Evolutionary conservation across 805 yeast genomes (phyloP).

Genomic region (Ogataea dorogensis): DNA sequence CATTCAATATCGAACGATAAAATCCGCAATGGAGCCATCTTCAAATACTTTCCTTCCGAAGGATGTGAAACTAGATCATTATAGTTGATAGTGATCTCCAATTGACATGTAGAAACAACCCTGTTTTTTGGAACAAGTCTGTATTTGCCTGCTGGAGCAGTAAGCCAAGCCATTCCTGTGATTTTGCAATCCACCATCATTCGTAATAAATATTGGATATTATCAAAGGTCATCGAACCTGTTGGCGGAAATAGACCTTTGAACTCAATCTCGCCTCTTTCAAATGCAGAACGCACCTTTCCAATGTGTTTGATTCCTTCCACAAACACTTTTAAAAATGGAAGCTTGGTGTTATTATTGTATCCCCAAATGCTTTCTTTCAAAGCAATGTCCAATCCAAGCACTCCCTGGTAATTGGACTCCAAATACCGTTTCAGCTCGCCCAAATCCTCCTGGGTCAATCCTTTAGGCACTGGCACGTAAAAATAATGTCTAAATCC

Average conservation of each 20-base stretch:
- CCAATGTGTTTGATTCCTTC: constrained; percentile 65
- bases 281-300: constrained; percentile 75
- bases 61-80: constrained; percentile 72
- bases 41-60: constrained; percentile 91
- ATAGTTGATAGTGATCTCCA: constrained; percentile 74
- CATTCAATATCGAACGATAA: constrained; percentile 97
- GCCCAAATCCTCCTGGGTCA: constrained; percentile 52
- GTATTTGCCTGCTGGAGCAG: constrained; percentile 77
- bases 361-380: constrained; percentile 95
- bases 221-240: constrained; percentile 78
- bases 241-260: constrained; percentile 60
- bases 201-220: constrained; percentile 79
- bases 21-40: constrained; percentile 89
- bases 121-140: constrained; percentile 35
- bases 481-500: constrained; percentile 90
- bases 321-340: constrained; percentile 74
- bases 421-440: constrained; percentile 47
- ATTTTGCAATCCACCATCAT: constrained; percentile 91
- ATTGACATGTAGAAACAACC: constrained; percentile 74
- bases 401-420: constrained; percentile 54
- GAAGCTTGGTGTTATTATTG: constrained; percentile 70
- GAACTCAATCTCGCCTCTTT: constrained; percentile 70
- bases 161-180: constrained; percentile 97
- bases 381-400: constrained; percentile 58
- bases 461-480: constrained; percentile 85